A percentile compares a stretch with the other conserved stretches of the same genome.
These are phyloP conservation scores for Gilbertella persicaria DNA, from an alignment of 371 early-diverging fungal species.

Conservation along the genomic window DNA sequence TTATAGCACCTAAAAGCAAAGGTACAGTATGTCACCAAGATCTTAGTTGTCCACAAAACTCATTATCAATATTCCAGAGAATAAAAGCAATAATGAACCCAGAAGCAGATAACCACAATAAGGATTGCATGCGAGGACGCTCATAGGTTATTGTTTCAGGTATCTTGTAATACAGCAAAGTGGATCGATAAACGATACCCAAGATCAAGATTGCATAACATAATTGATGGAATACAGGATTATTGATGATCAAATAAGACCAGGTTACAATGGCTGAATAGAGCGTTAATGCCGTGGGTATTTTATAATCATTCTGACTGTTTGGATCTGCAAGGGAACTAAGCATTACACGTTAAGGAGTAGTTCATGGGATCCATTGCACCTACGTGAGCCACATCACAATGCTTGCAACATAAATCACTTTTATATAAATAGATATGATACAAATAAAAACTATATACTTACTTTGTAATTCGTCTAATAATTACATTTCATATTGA, in stretches of 20 bases:
- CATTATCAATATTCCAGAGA: conserved; percentile 83
- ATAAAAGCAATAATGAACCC: conserved; percentile 64
- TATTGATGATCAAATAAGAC: conserved; percentile 65
- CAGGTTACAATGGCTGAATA: conserved; percentile 64
- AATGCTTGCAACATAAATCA: conserved; percentile 57
- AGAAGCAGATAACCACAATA: conserved; percentile 37
- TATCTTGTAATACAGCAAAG: conserved; percentile 33
- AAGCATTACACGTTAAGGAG: conserved; percentile 34
- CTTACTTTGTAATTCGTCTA: conserved; percentile 74
- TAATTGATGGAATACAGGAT: conserved; percentile 78
- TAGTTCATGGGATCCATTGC: conserved; percentile 9
- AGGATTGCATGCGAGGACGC: conserved; percentile 29
- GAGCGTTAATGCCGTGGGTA: conserved; percentile 45
- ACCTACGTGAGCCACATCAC: conserved; percentile 50
- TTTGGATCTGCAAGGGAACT: conserved; percentile 52
- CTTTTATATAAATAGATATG: too few species aligned
- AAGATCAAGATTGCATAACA: conserved; percentile 61
- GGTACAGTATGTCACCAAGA: conserved; percentile 50
- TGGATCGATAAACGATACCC: conserved; percentile 49
- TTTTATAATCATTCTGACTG: conserved; percentile 28
- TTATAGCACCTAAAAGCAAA: conserved; percentile 54
- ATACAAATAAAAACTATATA: conserved; percentile 4
- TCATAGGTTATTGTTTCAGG: conserved; percentile 36
- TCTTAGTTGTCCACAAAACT: conserved; percentile 61
- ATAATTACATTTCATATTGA: conserved; percentile 73